Evolutionary conservation across 2,329 filamentous ascomycete species (phyloP).

Genomic region (Venturia oleaginea): DNA sequence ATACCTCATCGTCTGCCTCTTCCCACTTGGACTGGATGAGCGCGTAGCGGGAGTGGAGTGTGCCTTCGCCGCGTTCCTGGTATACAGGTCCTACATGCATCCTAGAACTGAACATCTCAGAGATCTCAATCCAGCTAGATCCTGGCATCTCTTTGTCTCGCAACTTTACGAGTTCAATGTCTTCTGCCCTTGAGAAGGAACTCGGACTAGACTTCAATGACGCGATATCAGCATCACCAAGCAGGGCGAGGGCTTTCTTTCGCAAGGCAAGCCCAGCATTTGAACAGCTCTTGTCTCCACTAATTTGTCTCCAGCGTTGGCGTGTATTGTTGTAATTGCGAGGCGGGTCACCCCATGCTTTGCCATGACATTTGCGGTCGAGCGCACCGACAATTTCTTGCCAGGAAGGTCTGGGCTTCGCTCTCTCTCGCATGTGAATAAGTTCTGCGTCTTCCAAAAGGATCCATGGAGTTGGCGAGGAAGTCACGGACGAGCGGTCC

Average conservation of each 20-base stretch:
- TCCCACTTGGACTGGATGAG: neutral
- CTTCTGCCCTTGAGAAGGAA: neutral
- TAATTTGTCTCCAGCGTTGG: neutral
- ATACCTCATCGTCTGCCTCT: neutral
- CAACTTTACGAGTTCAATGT: conserved; percentile 4
- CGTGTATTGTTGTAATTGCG: neutral
- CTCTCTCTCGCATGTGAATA: neutral
- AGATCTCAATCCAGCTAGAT: neutral
- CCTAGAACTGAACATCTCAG: neutral
- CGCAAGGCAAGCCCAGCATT: neutral
- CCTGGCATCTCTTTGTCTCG: neutral
- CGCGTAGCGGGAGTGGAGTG: neutral
- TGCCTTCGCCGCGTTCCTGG: neutral
- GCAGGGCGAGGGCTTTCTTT: neutral
- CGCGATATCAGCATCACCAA: neutral
- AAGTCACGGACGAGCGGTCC: neutral
- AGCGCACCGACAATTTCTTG: neutral
- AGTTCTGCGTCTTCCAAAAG: neutral
- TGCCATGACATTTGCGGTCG: neutral
- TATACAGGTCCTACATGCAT: neutral
- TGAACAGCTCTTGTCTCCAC: neutral
- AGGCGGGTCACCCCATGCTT: neutral
- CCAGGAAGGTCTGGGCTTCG: neutral
- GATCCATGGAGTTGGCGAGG: neutral
- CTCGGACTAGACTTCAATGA: neutral